Conservation (phyloP, 2,329 filamentous ascomycete species). For the Alternaria sp. region DNA sequence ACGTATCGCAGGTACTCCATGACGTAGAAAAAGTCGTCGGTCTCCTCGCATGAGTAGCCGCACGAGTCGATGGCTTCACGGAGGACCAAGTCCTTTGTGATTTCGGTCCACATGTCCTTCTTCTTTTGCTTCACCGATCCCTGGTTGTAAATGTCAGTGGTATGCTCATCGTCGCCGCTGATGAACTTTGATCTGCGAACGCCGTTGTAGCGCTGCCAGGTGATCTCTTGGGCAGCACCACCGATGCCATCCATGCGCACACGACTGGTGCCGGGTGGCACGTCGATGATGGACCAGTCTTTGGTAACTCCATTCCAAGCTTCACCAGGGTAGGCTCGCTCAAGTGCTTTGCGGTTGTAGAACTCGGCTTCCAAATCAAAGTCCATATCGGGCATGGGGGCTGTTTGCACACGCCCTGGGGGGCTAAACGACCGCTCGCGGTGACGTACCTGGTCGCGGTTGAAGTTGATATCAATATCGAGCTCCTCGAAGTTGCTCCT, state of each 20-base stretch:
- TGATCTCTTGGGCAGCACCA: constrained; percentile 76
- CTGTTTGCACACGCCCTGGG: constrained; percentile 53
- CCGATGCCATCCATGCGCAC: constrained; percentile 83
- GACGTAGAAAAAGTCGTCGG: constrained; percentile 86
- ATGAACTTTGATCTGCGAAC: constrained; percentile 76
- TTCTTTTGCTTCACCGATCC: constrained; percentile 45
- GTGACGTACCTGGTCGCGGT: constrained; percentile 56
- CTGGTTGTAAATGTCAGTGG: constrained; percentile 52
- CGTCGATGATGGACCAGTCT: constrained; percentile 82
- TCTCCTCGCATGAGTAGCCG: constrained; percentile 91
- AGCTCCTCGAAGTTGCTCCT: constrained; percentile 62
- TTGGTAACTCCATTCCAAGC: constrained; percentile 75
- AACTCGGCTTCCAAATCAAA: constrained; percentile 64
- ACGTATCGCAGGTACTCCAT: constrained; percentile 90
- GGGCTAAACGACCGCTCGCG: constrained; percentile 50
- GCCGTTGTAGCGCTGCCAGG: constrained; percentile 72
- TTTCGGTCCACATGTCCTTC: constrained; percentile 86
- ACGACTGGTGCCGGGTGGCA: constrained; percentile 81
- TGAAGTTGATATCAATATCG: constrained; percentile 71
- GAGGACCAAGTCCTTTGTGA: constrained; percentile 89
- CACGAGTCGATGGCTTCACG: constrained; percentile 84
- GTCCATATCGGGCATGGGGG: constrained; percentile 50
- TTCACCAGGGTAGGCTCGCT: constrained; percentile 74
- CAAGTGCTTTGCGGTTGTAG: constrained; percentile 71
- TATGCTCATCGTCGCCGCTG: constrained; percentile 65